Conservation (phyloP, 306 rosid genomes). For the Prunus mira region DNA sequence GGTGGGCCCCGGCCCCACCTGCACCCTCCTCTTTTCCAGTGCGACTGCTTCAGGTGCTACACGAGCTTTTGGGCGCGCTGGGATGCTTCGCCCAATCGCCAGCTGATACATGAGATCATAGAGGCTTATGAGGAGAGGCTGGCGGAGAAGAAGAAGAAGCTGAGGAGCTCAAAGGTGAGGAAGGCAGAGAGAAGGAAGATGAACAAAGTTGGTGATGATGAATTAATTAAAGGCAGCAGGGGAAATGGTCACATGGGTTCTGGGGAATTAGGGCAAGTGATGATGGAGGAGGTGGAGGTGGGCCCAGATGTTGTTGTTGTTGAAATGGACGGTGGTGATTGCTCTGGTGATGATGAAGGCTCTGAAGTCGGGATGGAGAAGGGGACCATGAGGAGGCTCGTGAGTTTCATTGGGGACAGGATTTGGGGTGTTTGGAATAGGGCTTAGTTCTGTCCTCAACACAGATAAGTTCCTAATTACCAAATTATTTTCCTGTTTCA, state of each 20-base stretch:
- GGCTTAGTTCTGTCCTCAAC: slow-evolving; percentile 6
- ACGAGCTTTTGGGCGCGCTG: slow-evolving; percentile 39
- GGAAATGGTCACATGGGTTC: not conserved
- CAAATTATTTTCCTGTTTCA: not conserved
- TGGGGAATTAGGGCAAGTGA: not conserved
- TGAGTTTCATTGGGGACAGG: slow-evolving; percentile 28
- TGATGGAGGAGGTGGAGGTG: not conserved
- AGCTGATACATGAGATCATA: slow-evolving; percentile 35
- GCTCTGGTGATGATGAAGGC: not conserved
- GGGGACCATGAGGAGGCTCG: slow-evolving; percentile 24
- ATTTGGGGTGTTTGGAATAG: slow-evolving; percentile 33
- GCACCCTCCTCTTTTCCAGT: slow-evolving; percentile 12
- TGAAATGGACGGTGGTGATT: not conserved
- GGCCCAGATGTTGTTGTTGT: not conserved
- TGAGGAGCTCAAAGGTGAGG: slow-evolving; percentile 19
- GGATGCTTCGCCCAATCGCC: slow-evolving; percentile 37
- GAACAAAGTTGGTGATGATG: not conserved
- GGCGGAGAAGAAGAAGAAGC: slow-evolving; percentile 19
- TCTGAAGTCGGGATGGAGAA: slow-evolving; percentile 22
- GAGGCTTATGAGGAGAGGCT: slow-evolving; percentile 38
- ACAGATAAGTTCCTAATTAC: not conserved
- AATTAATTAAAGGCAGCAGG: not conserved
- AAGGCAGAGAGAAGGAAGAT: slow-evolving; percentile 14
- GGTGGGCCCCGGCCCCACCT: not conserved
- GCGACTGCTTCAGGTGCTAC: slow-evolving; percentile 37